Conservation (phyloP, 75 land plant genomes). For the Adiantum capillusveneris region DNA sequence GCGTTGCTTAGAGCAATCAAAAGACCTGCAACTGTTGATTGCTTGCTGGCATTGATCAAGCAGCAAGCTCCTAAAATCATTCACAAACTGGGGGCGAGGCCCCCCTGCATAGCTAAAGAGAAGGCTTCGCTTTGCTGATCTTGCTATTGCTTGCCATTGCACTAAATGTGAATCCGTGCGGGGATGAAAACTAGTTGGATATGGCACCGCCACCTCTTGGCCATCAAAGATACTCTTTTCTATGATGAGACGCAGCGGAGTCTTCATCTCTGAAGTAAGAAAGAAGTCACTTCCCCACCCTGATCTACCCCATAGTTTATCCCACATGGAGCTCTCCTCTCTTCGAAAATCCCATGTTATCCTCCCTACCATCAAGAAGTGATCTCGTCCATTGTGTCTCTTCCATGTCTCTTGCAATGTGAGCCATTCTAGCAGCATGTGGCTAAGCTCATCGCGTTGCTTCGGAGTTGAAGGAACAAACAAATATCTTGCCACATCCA, state of each 20-base stretch:
- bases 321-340: not conserved
- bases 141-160: constrained; percentile 47
- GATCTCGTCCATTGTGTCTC: constrained; percentile 38
- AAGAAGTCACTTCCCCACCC: constrained; percentile 45
- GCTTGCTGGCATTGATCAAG: constrained; percentile 29
- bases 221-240: constrained; percentile 32
- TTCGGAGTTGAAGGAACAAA: constrained; percentile 16
- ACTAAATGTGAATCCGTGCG: constrained; percentile 24
- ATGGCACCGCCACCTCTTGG: constrained; percentile 56
- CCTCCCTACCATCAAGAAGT: constrained; percentile 54
- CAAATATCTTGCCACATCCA: constrained; percentile 41
- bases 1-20: constrained; percentile 28
- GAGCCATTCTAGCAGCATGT: constrained; percentile 24
- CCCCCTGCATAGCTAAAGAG: constrained; percentile 65
- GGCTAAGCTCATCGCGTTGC: constrained; percentile 27
- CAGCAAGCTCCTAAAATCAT: constrained; percentile 30
- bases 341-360: constrained; percentile 74
- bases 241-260: constrained; percentile 47
- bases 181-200: constrained; percentile 72
- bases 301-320: not conserved
- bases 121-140: constrained; percentile 10
- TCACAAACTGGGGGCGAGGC: constrained; percentile 27
- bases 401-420: constrained; percentile 26
- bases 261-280: constrained; percentile 29
- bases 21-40: constrained; percentile 23